Conservation (phyloP, 106 monocot species). For the Hemerocallis citrina region DNA sequence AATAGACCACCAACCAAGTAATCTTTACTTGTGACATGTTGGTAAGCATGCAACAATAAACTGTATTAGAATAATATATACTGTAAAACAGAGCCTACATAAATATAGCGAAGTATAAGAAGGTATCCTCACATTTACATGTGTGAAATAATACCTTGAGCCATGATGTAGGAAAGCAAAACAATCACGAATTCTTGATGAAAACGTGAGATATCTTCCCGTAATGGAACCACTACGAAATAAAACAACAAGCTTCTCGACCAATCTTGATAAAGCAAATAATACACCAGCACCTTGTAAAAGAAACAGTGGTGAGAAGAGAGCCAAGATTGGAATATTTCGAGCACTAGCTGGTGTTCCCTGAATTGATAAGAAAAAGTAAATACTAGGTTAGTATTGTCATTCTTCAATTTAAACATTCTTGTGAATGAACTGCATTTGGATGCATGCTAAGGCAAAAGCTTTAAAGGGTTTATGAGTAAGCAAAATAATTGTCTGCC, state of each 20-base stretch:
- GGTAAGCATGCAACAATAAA: constrained; percentile 2
- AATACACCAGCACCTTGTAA: constrained; percentile 81
- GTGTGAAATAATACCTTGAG: constrained; percentile 47
- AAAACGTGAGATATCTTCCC: constrained; percentile 49
- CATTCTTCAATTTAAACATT: no score
- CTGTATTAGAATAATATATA: neutral
- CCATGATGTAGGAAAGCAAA: constrained; percentile 92
- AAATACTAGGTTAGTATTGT: no score
- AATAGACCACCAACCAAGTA: constrained; percentile 98
- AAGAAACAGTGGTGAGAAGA: constrained; percentile 82
- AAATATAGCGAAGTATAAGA: neutral
- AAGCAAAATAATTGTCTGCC: no score
- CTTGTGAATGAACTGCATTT: no score
- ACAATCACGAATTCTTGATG: constrained; percentile 60
- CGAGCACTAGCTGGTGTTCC: constrained; percentile 74
- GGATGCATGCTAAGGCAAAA: no score
- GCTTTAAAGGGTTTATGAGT: no score
- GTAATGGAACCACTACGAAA: constrained; percentile 43
- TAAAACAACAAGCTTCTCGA: constrained; percentile 79
- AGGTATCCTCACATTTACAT: neutral
- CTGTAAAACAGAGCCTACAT: neutral
- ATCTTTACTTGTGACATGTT: constrained; percentile 16
- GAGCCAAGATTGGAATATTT: constrained; percentile 54
- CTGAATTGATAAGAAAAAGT: constrained; percentile 38
- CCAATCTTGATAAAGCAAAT: constrained; percentile 64